A percentile compares a stretch with the other conserved stretches of the same genome.
phyloP scores from a whole-genome alignment of 2,329 filamentous ascomycete genomes.

The Fusarium haematococcum region DNA sequence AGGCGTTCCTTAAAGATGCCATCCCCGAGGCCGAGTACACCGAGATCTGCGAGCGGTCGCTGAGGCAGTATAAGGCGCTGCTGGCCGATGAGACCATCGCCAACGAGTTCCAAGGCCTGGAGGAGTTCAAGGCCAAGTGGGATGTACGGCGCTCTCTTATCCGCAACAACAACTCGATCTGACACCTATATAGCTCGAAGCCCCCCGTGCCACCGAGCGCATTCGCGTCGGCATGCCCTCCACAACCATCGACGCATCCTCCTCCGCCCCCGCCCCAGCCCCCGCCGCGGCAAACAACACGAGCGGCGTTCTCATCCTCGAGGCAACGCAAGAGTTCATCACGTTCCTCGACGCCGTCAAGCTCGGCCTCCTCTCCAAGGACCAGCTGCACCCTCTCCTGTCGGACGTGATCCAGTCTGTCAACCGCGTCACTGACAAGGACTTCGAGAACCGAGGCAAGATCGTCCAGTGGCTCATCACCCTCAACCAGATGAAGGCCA shows the following conservation, averaged over 20 bases:
- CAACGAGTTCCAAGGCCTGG: slow-evolving; percentile 86
- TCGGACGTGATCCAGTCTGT: slow-evolving; percentile 97
- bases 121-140: slow-evolving; percentile 93
- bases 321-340: slow-evolving; percentile 98
- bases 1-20: slow-evolving; percentile 95
- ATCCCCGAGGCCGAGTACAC: slow-evolving; percentile 93
- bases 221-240: slow-evolving; percentile 93
- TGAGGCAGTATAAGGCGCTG: slow-evolving; percentile 98
- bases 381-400: slow-evolving; percentile 93
- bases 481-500: slow-evolving; percentile 97
- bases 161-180: not conserved
- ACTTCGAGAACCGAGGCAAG: slow-evolving; percentile 95
- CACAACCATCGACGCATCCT: slow-evolving; percentile 74
- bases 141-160: slow-evolving; percentile 67
- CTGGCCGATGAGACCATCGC: slow-evolving; percentile 91
- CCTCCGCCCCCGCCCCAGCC: slow-evolving; percentile 58
- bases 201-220: slow-evolving; percentile 91
- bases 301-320: slow-evolving; percentile 78
- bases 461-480: slow-evolving; percentile 99
- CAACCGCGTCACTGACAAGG: slow-evolving; percentile 94
- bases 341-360: slow-evolving; percentile 96
- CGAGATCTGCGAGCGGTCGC: slow-evolving; percentile 90
- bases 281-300: slow-evolving; percentile 60
- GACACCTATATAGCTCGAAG: slow-evolving; percentile 77
- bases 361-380: slow-evolving; percentile 91